Percentiles rank a stretch among this genome's conserved stretches.
phyloP scores from a whole-genome alignment of 2,329 filamentous ascomycete genomes.

The Sclerotinia borealis region DNA sequence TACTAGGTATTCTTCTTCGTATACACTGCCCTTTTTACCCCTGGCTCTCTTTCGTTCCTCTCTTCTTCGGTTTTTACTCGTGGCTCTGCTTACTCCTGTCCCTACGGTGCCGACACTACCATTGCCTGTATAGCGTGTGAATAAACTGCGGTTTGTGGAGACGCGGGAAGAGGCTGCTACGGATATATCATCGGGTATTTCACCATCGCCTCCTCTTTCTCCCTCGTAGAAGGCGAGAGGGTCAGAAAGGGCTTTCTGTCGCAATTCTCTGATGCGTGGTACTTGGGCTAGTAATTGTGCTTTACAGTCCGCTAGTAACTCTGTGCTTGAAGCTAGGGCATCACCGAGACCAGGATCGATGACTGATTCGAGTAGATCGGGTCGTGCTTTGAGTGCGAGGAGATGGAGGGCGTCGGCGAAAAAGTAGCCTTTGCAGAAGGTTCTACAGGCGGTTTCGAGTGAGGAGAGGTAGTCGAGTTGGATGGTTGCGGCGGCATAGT shows the following conservation, averaged over 20 bases:
- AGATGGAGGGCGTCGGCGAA: slow-evolving; percentile 87
- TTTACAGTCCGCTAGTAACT: slow-evolving; percentile 90
- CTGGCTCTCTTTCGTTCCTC: slow-evolving; percentile 94
- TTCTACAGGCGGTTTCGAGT: slow-evolving; percentile 61
- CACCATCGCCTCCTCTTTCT: slow-evolving; percentile 54
- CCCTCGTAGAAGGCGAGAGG: slow-evolving; percentile 87
- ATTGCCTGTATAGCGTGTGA: slow-evolving; percentile 84
- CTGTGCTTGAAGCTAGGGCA: slow-evolving; percentile 73
- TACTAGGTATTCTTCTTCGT: slow-evolving; percentile 95
- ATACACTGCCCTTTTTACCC: slow-evolving; percentile 94
- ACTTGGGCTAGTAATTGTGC: slow-evolving; percentile 77
- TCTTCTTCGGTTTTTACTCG: slow-evolving; percentile 77
- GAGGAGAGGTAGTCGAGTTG: slow-evolving; percentile 76
- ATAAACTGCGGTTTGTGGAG: slow-evolving; percentile 78
- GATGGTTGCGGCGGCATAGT: slow-evolving; percentile 70
- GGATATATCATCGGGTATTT: slow-evolving; percentile 88
- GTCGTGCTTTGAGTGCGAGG: slow-evolving; percentile 51
- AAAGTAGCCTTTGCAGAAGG: slow-evolving; percentile 78
- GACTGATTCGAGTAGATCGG: slow-evolving; percentile 56
- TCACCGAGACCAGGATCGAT: slow-evolving; percentile 78
- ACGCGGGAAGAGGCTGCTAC: slow-evolving; percentile 76
- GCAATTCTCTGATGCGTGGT: slow-evolving; percentile 76
- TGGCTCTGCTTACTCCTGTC: slow-evolving; percentile 70
- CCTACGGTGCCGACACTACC: slow-evolving; percentile 51
- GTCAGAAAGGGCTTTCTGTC: slow-evolving; percentile 73